Base-by-base conservation (phyloP, 2,329 filamentous ascomycete species). In the Dryadomyces quercus-mongolicae region DNA sequence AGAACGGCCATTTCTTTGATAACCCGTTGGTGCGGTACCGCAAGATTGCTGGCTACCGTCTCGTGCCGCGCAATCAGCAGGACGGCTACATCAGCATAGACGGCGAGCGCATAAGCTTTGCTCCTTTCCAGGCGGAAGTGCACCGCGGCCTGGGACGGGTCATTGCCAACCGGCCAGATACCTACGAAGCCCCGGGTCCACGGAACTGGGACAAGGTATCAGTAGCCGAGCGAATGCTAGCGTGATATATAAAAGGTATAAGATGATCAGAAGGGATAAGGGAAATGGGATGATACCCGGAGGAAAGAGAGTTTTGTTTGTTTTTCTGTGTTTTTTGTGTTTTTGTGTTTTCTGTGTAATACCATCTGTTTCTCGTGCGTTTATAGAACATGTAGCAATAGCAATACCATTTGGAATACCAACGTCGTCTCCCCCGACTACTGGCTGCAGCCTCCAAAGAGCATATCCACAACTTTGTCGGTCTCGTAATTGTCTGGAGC, bases 11-110 rank as follows among this genome's bases (percentile, higher is more conserved):
- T 3, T 85, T 95, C 60, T 94, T 95, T 61, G 87, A 95, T 65
- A 82, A 86, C 64, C 77, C 82, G 0, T 77, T 86, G 43, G 86
- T 95, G 13, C 76, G 77, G 34, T 92, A 96, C 67, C 80, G 84
- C 62, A 98, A 98, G 67, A 78, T 96, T 4, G 77, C 79, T n/a
- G 93, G 85, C 0, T 96, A 93, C 66, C 80, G 93, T 45, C 84
- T 98, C 58, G 84, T 84, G 3, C 93, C 93, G 0, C 82, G 80
- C 53, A 71, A 85, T 58, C 77, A 84, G 62, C 72, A 79, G 43
- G 77, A 84, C 58, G 92, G 92, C 1, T 93, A 87, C 66, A 94
- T 98, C 66, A 94, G 89, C 66, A 89, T 98, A 60, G 93, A 97
- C 64, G 93, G 93, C 42, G 93, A 98, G 70, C 78, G 80, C 53